phyloP scores from a whole-genome alignment of 169 alveolate species.

The Perkinsus olseni region DNA sequence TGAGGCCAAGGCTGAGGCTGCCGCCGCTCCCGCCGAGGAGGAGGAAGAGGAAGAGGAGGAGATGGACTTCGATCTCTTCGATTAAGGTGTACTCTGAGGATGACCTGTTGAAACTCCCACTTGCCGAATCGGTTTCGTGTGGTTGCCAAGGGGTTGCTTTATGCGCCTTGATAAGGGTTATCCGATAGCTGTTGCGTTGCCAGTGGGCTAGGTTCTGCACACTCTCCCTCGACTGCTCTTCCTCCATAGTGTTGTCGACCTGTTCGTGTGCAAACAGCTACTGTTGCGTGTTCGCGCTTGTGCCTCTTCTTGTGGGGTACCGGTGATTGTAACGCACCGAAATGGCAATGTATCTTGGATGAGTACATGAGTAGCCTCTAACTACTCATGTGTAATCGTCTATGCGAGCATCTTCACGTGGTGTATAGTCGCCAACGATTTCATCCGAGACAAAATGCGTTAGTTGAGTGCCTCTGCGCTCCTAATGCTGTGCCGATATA shows the following conservation, averaged over 20 bases:
- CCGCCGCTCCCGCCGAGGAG: slow-evolving; percentile 61
- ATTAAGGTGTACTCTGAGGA: slow-evolving; percentile 26
- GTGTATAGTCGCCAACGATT: not conserved
- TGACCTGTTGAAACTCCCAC: not conserved
- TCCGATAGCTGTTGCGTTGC: not conserved
- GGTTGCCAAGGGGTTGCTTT: not conserved
- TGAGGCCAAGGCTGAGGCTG: slow-evolving; percentile 54
- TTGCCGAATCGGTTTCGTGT: not conserved
- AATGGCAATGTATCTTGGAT: not conserved
- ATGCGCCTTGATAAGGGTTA: not conserved
- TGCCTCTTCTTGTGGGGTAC: not conserved
- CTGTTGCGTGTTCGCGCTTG: not conserved
- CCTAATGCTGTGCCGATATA: not conserved
- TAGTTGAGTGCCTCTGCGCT: not conserved
- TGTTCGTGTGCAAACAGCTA: not conserved
- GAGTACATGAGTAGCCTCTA: not conserved
- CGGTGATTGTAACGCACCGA: not conserved
- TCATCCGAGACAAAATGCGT: not conserved
- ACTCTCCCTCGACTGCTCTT: not conserved
- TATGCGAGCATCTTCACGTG: not conserved
- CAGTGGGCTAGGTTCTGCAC: not conserved
- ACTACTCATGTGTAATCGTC: not conserved
- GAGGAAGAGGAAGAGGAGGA: slow-evolving; percentile 91
- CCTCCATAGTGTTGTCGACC: not conserved
- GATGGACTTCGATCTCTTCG: slow-evolving; percentile 85